Base-by-base conservation (phyloP, 73 alveolate species). In the Uronychia binucleata region DNA sequence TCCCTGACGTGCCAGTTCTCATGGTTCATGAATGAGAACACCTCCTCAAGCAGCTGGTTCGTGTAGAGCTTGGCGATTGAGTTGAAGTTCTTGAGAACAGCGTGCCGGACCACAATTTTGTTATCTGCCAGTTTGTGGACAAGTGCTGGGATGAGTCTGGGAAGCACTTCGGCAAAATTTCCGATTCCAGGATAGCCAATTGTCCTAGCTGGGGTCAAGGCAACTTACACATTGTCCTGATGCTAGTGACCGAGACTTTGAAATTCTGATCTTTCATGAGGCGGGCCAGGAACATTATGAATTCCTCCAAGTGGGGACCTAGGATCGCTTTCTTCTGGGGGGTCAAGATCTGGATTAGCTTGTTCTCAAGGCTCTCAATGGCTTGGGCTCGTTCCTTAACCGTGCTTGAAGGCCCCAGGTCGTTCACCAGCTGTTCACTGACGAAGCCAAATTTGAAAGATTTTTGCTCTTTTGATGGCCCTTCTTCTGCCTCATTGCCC, bases 1-100 rank as follows among this genome's bases (percentile, higher is more conserved):
- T 90, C 95, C 57, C 95, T 59, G 33, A 90, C 87, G 34, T 85
- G 95, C 95, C 95, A 90, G 84, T 90, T 90, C 11, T 76, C 85
- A 74, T 90, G 89, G 30, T 34, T 26, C 34, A 90, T 29, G 46
- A 58, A 85, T 27, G 88, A 81, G 75, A 11, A 34, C 19, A 81
- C 79, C 33, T 25, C 76, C 1, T 35, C 76, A 29, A 81, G 46
- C 25, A 81, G 57, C 67, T 46, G 5, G 30, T 80, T 1, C 67
- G 67, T 46, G 67, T 19, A 46, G 5, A 46, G 67, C 19, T 46
- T 46, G 19, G 67, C 67, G 19, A 46, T 46, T 5, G 67, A 5
- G 19, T 46, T 46, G 67, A 46, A 46, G 5, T 11, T 19, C 32
- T 90, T 90, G 28, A 90, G 79, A 33, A 90, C 92, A 1, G 92